phyloP scores from a whole-genome alignment of 352 stramenopile species.

The Pythium apleroticum region DNA sequence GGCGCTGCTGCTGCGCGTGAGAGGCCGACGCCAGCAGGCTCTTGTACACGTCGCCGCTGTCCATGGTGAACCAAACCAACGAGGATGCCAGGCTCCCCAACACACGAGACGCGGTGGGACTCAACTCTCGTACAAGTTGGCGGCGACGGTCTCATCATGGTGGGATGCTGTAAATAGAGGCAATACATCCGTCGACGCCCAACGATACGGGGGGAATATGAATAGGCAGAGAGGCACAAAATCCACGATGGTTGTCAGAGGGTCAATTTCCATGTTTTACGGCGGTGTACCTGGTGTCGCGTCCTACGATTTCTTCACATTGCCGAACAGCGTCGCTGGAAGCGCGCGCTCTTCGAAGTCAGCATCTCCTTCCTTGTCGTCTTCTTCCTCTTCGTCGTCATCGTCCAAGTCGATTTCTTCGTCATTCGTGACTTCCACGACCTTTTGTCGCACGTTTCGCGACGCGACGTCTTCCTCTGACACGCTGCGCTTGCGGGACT shows the following conservation, averaged over 20 bases:
- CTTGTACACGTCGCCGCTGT: constrained; percentile 36
- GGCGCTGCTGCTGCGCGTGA: constrained; percentile 44
- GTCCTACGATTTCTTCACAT: constrained; percentile 22
- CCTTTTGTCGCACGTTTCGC: constrained; percentile 79
- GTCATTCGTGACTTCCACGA: constrained; percentile 74
- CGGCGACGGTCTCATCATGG: background rate
- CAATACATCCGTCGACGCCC: background rate
- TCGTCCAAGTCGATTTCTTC: constrained; percentile 95
- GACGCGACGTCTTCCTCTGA: constrained; percentile 58
- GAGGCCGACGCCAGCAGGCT: constrained; percentile 44
- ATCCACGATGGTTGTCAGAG: background rate
- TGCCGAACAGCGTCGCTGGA: constrained; percentile 50
- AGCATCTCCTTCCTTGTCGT: constrained; percentile 39
- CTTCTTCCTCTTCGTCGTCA: constrained; percentile 89
- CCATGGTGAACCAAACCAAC: too few relatives aligned
- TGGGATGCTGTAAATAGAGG: constrained; percentile 9
- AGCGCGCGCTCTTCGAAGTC: constrained; percentile 61
- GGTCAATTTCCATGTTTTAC: background rate
- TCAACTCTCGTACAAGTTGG: background rate
- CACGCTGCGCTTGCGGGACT: constrained; percentile 59
- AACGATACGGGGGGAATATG: background rate
- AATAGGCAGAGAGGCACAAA: background rate
- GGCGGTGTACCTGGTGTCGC: background rate
- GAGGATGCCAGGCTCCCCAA: background rate
- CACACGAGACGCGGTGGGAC: background rate